Conservation (phyloP, 2,329 filamentous ascomycete genomes). For the Fusarium sarcochroum region DNA sequence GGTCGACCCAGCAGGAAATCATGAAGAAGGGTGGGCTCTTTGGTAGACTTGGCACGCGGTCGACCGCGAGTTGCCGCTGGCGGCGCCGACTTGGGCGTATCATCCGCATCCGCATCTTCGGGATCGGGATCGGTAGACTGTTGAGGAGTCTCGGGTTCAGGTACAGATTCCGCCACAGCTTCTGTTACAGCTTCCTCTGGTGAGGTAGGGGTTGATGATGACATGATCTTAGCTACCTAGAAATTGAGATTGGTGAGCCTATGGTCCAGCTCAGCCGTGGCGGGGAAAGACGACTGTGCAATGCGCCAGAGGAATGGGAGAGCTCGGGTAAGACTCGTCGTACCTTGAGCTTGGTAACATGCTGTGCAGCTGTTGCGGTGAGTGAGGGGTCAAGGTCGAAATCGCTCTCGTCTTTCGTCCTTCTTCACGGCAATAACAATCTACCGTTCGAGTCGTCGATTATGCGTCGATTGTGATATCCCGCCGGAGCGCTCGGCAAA, state of each 20-base stretch:
- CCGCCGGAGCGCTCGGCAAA: constrained; percentile 24
- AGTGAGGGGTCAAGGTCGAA: constrained; percentile 12
- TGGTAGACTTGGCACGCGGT: constrained; percentile 57
- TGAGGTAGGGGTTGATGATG: constrained; percentile 46
- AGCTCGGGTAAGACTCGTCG: constrained; percentile 3
- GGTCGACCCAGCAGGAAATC: constrained; percentile 72
- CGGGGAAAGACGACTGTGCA: constrained; percentile 7
- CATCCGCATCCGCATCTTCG: constrained; percentile 36
- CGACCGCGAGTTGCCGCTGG: constrained; percentile 54
- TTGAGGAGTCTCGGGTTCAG: constrained; percentile 44
- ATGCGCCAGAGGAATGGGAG: not conserved
- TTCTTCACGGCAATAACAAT: constrained; percentile 14
- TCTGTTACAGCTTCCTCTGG: constrained; percentile 45
- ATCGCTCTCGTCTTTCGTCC: constrained; percentile 9
- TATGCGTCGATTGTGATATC: constrained; percentile 1
- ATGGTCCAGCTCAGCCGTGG: constrained; percentile 2
- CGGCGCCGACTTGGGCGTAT: constrained; percentile 61
- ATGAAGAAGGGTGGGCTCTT: constrained; percentile 63
- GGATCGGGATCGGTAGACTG: constrained; percentile 22
- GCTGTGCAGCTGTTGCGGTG: constrained; percentile 43
- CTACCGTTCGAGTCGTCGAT: not conserved
- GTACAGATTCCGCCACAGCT: constrained; percentile 29
- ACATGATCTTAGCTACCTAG: constrained; percentile 47
- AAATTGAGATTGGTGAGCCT: constrained; percentile 33
- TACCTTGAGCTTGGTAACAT: constrained; percentile 49